Percentiles rank a stretch among this genome's conserved stretches.
phyloP scores from a whole-genome alignment of 129 eudicot species.

The Saposhnikovia divaricata region DNA sequence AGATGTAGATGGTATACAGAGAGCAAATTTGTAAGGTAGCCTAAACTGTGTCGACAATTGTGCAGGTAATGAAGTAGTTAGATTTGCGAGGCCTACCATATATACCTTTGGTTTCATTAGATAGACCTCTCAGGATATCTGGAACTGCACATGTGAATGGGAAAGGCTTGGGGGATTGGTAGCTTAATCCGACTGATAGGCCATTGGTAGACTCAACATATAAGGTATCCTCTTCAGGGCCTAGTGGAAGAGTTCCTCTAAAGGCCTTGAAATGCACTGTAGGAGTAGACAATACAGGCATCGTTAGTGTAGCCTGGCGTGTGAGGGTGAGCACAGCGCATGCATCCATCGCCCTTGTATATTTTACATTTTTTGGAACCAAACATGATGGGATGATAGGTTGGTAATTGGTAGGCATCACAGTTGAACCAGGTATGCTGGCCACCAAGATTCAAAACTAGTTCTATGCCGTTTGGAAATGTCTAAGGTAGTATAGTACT shows the following conservation, averaged over 20 bases:
- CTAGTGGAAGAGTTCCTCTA: not conserved
- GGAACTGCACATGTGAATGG: constrained; percentile 16
- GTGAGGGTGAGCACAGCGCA: constrained; percentile 4
- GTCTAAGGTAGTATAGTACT: constrained; percentile 26
- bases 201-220: constrained; percentile 2
- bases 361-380: too few relatives aligned
- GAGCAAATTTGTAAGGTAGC: too few relatives aligned
- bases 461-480: constrained; percentile 8
- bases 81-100: constrained; percentile 33
- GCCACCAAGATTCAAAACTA: constrained; percentile 28
- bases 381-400: not conserved
- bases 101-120: constrained; percentile 26
- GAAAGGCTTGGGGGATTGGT: not conserved
- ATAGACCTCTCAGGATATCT: constrained; percentile 17
- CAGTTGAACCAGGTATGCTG: constrained; percentile 26
- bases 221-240: constrained; percentile 15
- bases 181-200: not conserved
- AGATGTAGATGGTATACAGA: too few relatives aligned
- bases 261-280: not conserved
- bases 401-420: not conserved
- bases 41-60: constrained; percentile 18
- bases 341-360: not conserved
- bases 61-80: constrained; percentile 21
- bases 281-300: constrained; percentile 20
- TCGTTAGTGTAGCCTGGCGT: constrained; percentile 34